These are phyloP conservation scores for Chlamydomonas sphaeroides DNA, from an alignment of 139 green algal genomes.

Conservation along the genomic window DNA sequence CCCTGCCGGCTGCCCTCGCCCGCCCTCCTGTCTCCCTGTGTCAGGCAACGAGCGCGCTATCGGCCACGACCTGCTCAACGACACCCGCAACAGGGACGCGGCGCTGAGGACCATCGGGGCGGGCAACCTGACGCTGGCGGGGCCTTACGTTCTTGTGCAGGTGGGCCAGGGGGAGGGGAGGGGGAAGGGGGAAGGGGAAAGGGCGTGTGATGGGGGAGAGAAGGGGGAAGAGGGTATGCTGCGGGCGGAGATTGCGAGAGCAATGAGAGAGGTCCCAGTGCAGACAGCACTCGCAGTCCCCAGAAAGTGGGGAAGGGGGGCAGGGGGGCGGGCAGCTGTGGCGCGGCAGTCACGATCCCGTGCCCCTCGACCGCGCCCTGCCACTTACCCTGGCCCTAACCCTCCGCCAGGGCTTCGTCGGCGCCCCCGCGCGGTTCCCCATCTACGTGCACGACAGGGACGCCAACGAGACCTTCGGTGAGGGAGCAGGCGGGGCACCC, in stretches of 20 bases:
- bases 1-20: too few relatives aligned
- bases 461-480: constrained; percentile 23
- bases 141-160: constrained; percentile 36
- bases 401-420: constrained; percentile 24
- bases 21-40: too few relatives aligned
- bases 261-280: too few relatives aligned
- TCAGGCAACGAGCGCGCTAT: constrained; percentile 28
- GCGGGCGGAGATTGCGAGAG: too few relatives aligned
- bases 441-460: constrained; percentile 16
- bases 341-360: too few relatives aligned
- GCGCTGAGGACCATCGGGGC: not conserved
- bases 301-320: not conserved
- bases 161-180: not conserved
- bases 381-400: too few relatives aligned
- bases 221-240: too few relatives aligned
- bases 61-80: constrained; percentile 14
- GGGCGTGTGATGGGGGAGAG: not conserved
- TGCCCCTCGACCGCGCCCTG: too few relatives aligned
- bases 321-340: not conserved
- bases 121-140: constrained; percentile 22
- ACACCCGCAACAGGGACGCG: constrained; percentile 12
- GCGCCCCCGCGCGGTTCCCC: constrained; percentile 23
- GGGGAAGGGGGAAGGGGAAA: not conserved
- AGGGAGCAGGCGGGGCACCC: too few relatives aligned
- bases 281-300: too few relatives aligned